phyloP scores from a whole-genome alignment of 345 rosid species.

The Brassica napus region DNA sequence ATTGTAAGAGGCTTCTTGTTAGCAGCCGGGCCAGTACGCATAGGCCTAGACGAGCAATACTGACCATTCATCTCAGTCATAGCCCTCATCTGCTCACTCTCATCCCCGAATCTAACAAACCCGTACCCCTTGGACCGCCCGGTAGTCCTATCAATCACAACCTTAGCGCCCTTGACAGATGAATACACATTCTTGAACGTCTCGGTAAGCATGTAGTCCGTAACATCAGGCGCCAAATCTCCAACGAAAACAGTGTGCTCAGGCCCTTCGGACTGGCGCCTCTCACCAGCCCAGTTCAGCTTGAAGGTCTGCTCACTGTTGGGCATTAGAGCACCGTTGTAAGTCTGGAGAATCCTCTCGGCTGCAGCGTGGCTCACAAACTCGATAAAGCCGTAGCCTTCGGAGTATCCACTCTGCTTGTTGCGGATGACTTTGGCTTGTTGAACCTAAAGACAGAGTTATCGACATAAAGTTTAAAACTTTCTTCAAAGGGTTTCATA shows the following conservation, averaged over 20 bases:
- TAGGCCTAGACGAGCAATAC: conserved; percentile 78
- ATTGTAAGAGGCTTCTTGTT: conserved; percentile 64
- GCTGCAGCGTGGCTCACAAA: conserved; percentile 42
- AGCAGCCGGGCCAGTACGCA: conserved; percentile 95
- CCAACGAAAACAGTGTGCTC: conserved; percentile 85
- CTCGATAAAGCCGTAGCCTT: conserved; percentile 94
- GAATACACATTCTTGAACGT: conserved; percentile 61
- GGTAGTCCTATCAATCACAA: conserved; percentile 84
- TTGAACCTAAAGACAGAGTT: conserved; percentile 36
- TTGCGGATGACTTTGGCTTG: conserved; percentile 89
- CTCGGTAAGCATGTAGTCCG: conserved; percentile 72
- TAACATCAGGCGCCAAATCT: conserved; percentile 90
- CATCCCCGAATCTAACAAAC: conserved; percentile 88
- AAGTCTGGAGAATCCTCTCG: conserved; percentile 75
- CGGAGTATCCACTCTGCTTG: conserved; percentile 65
- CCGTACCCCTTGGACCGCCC: conserved; percentile 98
- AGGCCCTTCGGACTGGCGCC: conserved; percentile 80
- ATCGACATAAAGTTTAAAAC: neutral
- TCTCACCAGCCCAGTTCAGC: conserved; percentile 96
- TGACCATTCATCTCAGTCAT: conserved; percentile 96
- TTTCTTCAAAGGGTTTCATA: neutral
- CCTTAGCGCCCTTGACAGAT: conserved; percentile 89
- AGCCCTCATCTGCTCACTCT: conserved; percentile 76
- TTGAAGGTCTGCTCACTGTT: conserved; percentile 72
- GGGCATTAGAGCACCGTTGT: conserved; percentile 83